phyloP scores from a whole-genome alignment of 495 filamentous ascomycete genomes.

The Penicillium samsonianum region DNA sequence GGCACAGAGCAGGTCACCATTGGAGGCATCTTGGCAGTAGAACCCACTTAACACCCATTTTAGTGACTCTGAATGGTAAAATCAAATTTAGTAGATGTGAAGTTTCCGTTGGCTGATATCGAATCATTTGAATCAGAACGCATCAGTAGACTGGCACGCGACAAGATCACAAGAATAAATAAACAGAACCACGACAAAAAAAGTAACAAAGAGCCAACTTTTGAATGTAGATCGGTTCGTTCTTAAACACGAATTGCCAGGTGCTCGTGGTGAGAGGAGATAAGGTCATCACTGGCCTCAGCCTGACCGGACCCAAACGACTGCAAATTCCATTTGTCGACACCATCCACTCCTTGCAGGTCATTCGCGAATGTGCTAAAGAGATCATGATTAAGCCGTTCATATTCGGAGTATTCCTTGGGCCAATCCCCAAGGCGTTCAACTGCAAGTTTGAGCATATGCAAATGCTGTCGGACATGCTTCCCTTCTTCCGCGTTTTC shows the following conservation, averaged over 20 bases:
- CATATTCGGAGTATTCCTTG: neutral
- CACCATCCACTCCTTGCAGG: neutral
- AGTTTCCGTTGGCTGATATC: too few species aligned
- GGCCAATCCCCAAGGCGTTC: neutral
- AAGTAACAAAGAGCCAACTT: neutral
- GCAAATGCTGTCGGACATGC: neutral
- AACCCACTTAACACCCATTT: too few species aligned
- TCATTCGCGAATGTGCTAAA: neutral
- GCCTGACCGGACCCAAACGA: neutral
- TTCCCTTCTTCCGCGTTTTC: neutral
- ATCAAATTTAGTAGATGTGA: too few species aligned
- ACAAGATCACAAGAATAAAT: too few species aligned
- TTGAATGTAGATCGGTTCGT: neutral
- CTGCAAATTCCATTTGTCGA: neutral
- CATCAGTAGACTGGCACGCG: too few species aligned
- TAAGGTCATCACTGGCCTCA: neutral
- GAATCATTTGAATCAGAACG: too few species aligned
- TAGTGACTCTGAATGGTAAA: too few species aligned
- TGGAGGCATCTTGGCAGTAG: too few species aligned
- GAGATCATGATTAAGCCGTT: neutral
- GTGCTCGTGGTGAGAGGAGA: neutral
- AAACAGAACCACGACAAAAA: too few species aligned
- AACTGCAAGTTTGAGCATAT: neutral
- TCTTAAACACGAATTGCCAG: neutral
- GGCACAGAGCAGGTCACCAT: too few species aligned